phyloP scores from a whole-genome alignment of 2,329 filamentous ascomycete species.

The Aureobasidium leucospermi region DNA sequence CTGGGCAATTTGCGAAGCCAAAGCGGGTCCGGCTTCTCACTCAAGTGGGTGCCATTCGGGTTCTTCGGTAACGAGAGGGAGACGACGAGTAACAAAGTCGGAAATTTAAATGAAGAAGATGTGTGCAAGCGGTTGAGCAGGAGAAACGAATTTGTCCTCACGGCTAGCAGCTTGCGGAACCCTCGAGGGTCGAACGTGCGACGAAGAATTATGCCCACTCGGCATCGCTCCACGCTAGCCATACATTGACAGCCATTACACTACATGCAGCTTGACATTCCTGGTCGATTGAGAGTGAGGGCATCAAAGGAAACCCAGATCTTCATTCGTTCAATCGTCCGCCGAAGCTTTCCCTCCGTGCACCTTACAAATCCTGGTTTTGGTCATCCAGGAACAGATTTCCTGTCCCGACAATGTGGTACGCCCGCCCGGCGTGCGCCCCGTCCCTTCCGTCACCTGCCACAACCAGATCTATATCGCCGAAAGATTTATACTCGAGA shows the following conservation, averaged over 20 bases:
- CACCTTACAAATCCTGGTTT: constrained; percentile 4
- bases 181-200: background rate
- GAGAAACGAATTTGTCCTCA: background rate
- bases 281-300: background rate
- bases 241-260: background rate
- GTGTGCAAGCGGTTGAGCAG: background rate
- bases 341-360: too few relatives aligned
- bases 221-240: background rate
- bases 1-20: background rate
- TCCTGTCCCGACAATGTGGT: background rate
- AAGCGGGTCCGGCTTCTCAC: constrained; percentile 1
- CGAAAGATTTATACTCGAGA: background rate
- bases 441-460: constrained; percentile 1
- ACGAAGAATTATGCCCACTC: background rate
- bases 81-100: constrained; percentile 3
- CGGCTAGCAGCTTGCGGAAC: background rate
- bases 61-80: background rate
- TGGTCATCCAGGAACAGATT: constrained; percentile 4
- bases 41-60: background rate
- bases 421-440: background rate
- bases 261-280: background rate
- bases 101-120: background rate
- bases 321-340: too few relatives aligned
- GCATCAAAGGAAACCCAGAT: too few relatives aligned
- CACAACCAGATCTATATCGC: background rate